Evolutionary conservation across 2,329 filamentous ascomycete genomes (phyloP), one percentile per base, ranked within the genome.

Genomic region (Colletotrichum gigasporum): DNA sequence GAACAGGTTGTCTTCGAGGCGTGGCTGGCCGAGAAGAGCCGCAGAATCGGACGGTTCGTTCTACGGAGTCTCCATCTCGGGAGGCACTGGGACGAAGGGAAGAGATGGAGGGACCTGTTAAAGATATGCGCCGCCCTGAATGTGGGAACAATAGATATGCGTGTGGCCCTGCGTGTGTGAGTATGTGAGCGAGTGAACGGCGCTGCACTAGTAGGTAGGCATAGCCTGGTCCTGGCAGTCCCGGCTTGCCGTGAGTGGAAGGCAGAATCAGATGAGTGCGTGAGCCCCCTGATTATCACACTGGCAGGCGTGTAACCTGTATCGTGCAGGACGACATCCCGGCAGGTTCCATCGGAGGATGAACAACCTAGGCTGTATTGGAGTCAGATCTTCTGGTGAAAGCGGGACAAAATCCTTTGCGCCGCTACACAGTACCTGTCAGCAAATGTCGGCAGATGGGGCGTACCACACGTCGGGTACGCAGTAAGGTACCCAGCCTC

Each of bases 361-460:
- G 12, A 52, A 22, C 12, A 30, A 51, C 9, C 28, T 26, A 32
- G 60, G 24, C 55, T 41, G 18, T 41, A 64, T 60, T 11, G 41
- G 48, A 39, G 34, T 11, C 35, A 24, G 61, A 64, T 61, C 48
- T 48, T 64, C 56, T 41, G 28, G 32, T 45, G 55, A 53, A 39
- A 37, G 39, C 24, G 47, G 54, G 45, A 18, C 30, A 9, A 26
- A 41, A 56, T 56, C 53, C 53, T 56, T 56, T 35, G 30, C 28
- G 14, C 47, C 26, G 30, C 18, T 30, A 11, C 16, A 16, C 20
- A 12, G 37, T 47, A 32, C 42, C 37, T 54, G 41, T 34, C 16
- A 61, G 30, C 48, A 42, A 60, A 48, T 61, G 42, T 64, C 48
- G 61, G 48, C 42, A 64, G 26, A 61, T 61, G 61, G 61, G 47